Evolutionary conservation across 1,139 yeast species (phyloP), one percentile per base, ranked within the genome.

Genomic region (Wickerhamiella pararugosa): DNA sequence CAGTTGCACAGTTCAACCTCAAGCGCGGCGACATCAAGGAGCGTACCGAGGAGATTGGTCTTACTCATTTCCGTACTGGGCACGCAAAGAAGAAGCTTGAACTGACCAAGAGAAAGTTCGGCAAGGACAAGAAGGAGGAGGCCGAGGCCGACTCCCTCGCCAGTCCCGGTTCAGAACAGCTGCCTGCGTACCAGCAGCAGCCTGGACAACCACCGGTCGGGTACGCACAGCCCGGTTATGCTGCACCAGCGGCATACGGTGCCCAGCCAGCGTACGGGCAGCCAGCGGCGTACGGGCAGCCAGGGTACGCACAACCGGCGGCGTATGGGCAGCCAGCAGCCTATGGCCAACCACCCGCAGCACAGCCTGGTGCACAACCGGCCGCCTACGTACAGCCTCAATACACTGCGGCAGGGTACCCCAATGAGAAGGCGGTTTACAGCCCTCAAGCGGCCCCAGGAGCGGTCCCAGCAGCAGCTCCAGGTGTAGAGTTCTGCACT

Each of bases 21-120:
- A 90, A 90, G 66, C 79, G 93, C 59, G 98, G 97, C 32, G 78
- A 84, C 52, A 74, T 87, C 45, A 94, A 86, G 58, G 96, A 87
- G 55, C 78, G 74, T 55, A 70, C 95, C 1, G 97, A 87, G 57
- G 77, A 39, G 37, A 44, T 44, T 21, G 39, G 39, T n/a, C 73
- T 90, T 47, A 82, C 95, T 3, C 93, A 83, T 56, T 90, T 90
- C 69, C 80, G 82, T 54, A 70, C 82, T 9, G 94, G 94, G 10
- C 92, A 81, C 55, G 92, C 94, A 10, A 82, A 79, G 64, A 64
- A 73, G 45, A 87, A 83, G 61, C 66, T 87, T 47, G 95, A 84
- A 52, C 72, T 83, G 58, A 79, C 94, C 10, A 78, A 74, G 60
- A 76, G 79, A 62, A 72, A 84, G 53, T 82, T 76, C 53, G 87